These are phyloP conservation scores for Aspergillus novoparasiticus DNA, from an alignment of 2,329 filamentous ascomycete genomes.

Conservation along the genomic window DNA sequence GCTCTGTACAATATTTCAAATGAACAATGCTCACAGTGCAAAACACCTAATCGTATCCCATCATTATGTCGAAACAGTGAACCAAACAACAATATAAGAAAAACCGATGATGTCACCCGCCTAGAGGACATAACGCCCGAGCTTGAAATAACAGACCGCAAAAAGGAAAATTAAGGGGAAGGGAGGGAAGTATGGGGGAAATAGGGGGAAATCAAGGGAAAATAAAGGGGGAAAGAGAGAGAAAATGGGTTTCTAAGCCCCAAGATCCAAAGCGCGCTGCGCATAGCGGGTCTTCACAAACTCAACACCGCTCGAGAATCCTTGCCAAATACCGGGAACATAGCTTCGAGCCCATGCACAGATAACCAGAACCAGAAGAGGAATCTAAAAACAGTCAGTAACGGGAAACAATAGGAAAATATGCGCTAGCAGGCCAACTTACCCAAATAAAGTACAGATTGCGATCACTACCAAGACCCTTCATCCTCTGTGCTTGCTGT, in stretches of 20 bases:
- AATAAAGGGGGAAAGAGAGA: slow-evolving; percentile 12
- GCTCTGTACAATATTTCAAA: slow-evolving; percentile 8
- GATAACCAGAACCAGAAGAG: slow-evolving; percentile 49
- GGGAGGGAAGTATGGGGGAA: slow-evolving; percentile 4
- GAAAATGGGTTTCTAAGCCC: slow-evolving; percentile 26
- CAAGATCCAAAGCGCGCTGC: slow-evolving; percentile 37
- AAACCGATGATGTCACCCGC: slow-evolving; percentile 18
- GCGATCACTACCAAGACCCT: slow-evolving; percentile 51
- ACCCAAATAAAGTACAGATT: slow-evolving; percentile 60
- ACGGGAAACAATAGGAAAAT: background rate
- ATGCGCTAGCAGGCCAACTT: slow-evolving; percentile 24
- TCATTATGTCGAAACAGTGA: slow-evolving; percentile 33
- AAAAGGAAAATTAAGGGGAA: slow-evolving; percentile 18
- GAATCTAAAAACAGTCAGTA: slow-evolving; percentile 43
- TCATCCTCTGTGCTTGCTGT: slow-evolving; percentile 51
- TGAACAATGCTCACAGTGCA: slow-evolving; percentile 8
- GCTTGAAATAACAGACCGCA: slow-evolving; percentile 25
- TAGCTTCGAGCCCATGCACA: slow-evolving; percentile 49
- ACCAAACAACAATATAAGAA: slow-evolving; percentile 16
- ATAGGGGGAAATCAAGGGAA: slow-evolving; percentile 13
- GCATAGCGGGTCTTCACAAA: slow-evolving; percentile 40
- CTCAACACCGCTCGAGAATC: slow-evolving; percentile 40
- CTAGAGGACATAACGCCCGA: slow-evolving; percentile 26
- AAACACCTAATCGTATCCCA: slow-evolving; percentile 33
- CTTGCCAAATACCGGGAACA: slow-evolving; percentile 45